These are phyloP conservation scores for Pelagomonas calceolata DNA, from an alignment of 108 stramenopile species.

Conservation along the genomic window DNA sequence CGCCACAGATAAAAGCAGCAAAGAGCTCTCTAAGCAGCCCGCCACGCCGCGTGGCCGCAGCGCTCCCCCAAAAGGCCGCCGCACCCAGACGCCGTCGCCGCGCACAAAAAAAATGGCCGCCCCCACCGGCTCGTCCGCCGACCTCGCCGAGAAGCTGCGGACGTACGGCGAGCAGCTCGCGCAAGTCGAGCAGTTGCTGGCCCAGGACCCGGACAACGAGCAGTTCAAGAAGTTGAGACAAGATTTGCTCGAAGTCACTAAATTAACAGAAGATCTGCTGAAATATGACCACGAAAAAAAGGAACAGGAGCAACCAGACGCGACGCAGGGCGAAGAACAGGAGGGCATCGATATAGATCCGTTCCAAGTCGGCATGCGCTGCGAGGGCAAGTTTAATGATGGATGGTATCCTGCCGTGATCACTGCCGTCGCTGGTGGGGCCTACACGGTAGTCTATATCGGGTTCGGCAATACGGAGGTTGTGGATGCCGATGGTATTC, in stretches of 20 bases:
- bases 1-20: no score
- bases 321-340: neutral
- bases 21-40: no score
- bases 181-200: constrained; percentile 6
- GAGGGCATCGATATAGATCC: neutral
- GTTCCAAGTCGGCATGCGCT: neutral
- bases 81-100: no score
- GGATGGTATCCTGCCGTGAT: neutral
- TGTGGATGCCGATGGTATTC: neutral
- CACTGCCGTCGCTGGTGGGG: neutral
- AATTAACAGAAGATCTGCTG: constrained; percentile 2
- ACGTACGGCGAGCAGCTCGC: constrained; percentile 5
- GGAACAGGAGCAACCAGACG: neutral
- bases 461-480: neutral
- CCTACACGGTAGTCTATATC: neutral
- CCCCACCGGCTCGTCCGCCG: neutral
- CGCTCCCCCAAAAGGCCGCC: no score
- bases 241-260: constrained; percentile 4
- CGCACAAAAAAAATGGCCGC: no score
- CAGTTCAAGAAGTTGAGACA: neutral
- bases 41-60: no score
- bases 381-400: neutral
- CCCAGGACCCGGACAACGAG: neutral
- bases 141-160: neutral
- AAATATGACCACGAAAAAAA: neutral